Conservation (phyloP, 345 rosid species). For the Iberis pinnata region DNA sequence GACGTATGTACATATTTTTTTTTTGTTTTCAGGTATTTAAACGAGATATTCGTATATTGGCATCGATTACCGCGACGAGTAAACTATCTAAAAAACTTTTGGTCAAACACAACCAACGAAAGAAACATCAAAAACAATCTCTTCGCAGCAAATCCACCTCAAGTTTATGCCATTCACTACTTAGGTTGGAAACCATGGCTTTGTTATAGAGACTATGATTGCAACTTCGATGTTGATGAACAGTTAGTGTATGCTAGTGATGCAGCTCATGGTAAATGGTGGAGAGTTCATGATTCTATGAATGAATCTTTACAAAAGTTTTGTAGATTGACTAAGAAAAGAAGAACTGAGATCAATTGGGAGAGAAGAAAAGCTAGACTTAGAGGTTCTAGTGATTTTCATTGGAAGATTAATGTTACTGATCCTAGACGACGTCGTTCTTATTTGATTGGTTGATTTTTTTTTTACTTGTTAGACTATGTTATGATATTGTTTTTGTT, state of each 20-base stretch:
- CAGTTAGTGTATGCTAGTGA: constrained; percentile 83
- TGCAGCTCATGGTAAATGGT: constrained; percentile 75
- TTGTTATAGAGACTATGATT: constrained; percentile 89
- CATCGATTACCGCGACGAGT: constrained; percentile 76
- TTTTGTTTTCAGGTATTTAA: constrained; percentile 39
- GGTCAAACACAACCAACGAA: constrained; percentile 73
- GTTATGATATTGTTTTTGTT: too few species aligned
- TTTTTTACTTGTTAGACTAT: background rate
- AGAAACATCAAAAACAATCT: constrained; percentile 61
- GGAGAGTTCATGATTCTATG: constrained; percentile 74
- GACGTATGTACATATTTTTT: too few species aligned
- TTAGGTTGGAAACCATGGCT: constrained; percentile 86
- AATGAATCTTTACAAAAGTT: constrained; percentile 45
- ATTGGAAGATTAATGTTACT: constrained; percentile 74
- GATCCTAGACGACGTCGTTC: constrained; percentile 54
- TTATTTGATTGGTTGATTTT: constrained; percentile 32
- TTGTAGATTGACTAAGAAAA: constrained; percentile 58
- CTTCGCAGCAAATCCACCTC: constrained; percentile 68
- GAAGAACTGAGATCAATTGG: constrained; percentile 72
- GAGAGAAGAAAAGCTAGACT: constrained; percentile 53
- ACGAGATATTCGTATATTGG: constrained; percentile 90
- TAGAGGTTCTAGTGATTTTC: constrained; percentile 42
- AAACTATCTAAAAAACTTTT: constrained; percentile 76
- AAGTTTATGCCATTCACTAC: constrained; percentile 70
- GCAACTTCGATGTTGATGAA: constrained; percentile 59